Evolutionary conservation across 345 rosid genomes (phyloP).

Genomic region (Salix dunnii): DNA sequence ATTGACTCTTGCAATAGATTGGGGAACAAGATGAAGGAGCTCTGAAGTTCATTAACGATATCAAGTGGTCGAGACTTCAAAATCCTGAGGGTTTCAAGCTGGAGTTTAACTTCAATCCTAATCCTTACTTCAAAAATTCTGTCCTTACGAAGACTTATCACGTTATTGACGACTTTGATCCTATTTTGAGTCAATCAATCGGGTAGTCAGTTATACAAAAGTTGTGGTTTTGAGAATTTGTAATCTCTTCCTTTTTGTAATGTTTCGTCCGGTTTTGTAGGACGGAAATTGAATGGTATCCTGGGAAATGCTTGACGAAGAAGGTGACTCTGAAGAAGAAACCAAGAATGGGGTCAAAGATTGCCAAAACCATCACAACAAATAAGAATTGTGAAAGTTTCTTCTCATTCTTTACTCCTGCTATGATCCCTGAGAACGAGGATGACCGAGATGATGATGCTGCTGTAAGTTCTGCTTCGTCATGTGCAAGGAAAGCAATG

Average conservation of each 20-base stretch:
- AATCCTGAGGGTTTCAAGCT: constrained; percentile 32
- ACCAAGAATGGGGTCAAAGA: too few relatives aligned
- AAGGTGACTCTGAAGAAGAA: background rate
- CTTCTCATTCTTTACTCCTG: constrained; percentile 18
- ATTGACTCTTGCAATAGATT: constrained; percentile 15
- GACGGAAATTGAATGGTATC: constrained; percentile 24
- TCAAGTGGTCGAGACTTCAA: constrained; percentile 23
- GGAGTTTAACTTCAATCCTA: constrained; percentile 30
- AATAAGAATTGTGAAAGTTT: constrained; percentile 14
- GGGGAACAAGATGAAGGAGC: constrained; percentile 32
- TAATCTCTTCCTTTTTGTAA: background rate
- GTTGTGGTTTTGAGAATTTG: background rate
- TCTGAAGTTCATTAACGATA: constrained; percentile 28
- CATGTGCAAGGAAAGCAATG: background rate
- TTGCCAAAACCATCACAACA: too few relatives aligned
- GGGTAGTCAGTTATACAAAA: constrained; percentile 10
- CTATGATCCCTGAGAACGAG: constrained; percentile 13
- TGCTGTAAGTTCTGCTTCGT: constrained; percentile 15
- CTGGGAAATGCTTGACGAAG: too few relatives aligned
- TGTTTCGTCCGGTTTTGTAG: background rate
- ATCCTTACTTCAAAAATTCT: constrained; percentile 30
- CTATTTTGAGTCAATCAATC: constrained; percentile 21
- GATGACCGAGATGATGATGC: constrained; percentile 20
- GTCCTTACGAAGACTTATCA: constrained; percentile 26
- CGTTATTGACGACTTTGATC: constrained; percentile 30